Conservation (phyloP, 176 grass and related monocot genomes). For the Rhynchospora pubera region DNA sequence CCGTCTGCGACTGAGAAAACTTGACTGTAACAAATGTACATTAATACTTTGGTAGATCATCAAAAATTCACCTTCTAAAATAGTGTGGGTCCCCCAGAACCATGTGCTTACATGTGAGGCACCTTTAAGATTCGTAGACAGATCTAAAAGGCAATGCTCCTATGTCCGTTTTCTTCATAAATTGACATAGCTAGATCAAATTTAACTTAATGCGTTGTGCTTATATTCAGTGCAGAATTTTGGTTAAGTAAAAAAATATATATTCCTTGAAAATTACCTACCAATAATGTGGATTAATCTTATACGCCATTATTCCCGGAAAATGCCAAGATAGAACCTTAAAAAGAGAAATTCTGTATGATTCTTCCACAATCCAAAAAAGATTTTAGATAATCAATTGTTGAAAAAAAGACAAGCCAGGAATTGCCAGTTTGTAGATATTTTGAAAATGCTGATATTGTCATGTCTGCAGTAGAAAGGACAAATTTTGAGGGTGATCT, state of each 20-base stretch:
- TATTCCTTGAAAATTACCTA: neutral
- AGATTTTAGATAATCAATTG: too few species aligned
- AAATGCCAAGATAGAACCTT: too few species aligned
- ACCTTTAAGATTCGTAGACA: neutral
- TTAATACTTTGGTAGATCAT: neutral
- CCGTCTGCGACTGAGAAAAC: neutral
- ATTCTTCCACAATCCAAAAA: too few species aligned
- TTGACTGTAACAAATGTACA: neutral
- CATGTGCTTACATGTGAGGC: constrained; percentile 9
- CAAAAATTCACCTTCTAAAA: neutral
- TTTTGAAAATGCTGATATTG: too few species aligned
- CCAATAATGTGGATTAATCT: neutral
- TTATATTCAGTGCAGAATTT: neutral
- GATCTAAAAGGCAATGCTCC: neutral
- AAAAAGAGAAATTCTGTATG: too few species aligned
- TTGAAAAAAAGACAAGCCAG: too few species aligned
- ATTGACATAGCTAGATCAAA: neutral
- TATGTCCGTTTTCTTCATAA: neutral
- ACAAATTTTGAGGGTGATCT: too few species aligned
- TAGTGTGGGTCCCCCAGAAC: neutral
- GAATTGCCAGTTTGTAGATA: too few species aligned
- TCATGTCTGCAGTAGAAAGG: too few species aligned
- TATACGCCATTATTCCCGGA: too few species aligned
- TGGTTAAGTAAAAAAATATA: neutral
- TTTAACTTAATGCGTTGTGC: neutral